Percentiles rank a stretch among this genome's conserved stretches.
Evolutionary conservation across 495 filamentous ascomycete species (phyloP).

Genomic region (Penicilliopsis zonata): DNA sequence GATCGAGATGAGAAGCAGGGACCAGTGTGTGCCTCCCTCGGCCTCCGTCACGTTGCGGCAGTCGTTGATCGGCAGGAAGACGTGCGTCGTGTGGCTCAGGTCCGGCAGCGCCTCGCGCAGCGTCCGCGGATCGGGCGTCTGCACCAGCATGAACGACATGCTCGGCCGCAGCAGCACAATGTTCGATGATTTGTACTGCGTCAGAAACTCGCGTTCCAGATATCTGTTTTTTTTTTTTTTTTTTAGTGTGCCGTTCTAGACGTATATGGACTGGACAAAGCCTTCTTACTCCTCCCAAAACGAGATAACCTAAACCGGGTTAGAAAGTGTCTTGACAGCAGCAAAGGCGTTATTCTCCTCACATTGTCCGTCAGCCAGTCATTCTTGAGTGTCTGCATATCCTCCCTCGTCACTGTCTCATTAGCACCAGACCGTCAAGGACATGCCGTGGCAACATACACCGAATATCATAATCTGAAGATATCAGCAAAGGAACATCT

Average conservation of each 20-base stretch:
- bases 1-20: constrained; percentile 75
- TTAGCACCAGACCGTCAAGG: constrained; percentile 8
- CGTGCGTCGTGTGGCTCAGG: constrained; percentile 74
- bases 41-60: constrained; percentile 58
- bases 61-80: constrained; percentile 96
- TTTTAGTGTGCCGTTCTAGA: no score
- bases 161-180: constrained; percentile 87
- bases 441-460: constrained; percentile 33
- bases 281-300: constrained; percentile 96
- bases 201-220: constrained; percentile 78
- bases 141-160: constrained; percentile 89
- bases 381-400: constrained; percentile 74
- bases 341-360: constrained; percentile 18
- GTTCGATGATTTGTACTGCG: constrained; percentile 59
- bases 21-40: constrained; percentile 93
- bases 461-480: constrained; percentile 55
- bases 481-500: constrained; percentile 1
- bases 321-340: neutral
- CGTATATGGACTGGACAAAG: no score
- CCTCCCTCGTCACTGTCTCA: constrained; percentile 60
- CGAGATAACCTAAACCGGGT: constrained; percentile 47
- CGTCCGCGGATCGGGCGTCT: constrained; percentile 61
- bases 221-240: no score
- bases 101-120: constrained; percentile 46
- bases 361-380: constrained; percentile 99